Evolutionary conservation across 495 filamentous ascomycete genomes (phyloP), one percentile per base, ranked within the genome.

Genomic region (Aspergillus sclerotioniger): DNA sequence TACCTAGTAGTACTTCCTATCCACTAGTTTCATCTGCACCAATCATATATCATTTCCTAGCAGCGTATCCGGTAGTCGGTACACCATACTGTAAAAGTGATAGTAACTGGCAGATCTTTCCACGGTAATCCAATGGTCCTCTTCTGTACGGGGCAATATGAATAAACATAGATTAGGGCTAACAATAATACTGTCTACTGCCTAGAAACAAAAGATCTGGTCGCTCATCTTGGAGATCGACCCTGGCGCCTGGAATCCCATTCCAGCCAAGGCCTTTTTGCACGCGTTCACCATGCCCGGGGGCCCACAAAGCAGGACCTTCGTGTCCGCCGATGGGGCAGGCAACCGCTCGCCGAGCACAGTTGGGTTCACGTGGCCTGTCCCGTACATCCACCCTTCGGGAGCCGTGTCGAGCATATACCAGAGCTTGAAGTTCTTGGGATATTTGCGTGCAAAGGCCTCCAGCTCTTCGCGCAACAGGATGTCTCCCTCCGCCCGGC

Each of bases 401-500:
- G 43, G 57, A 17, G 77, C 59, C 1, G 68, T 54, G 21, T 69
- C 69, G 10, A 83, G 48, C 21, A 81, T 62, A 55, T 82, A 80
- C 46, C 68, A 57, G 6, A 81, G 61, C 58, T 65, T 65, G 49
- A 84, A 69, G 41, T 77, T 77, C 0, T 71, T 49, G 0, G 71
- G 71, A 33, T 66, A 73, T 15, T 59, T 51, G 39, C 54, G 19
- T 0, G 71, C 76, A 65, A 80, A 80, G 3, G 56, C 57, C 71
- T 83, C 79, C 10, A 83, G 72, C 54, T 83, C 75, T 8, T 67
- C 58, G 4, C 78, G 67, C 28, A 68, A 56, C 39, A 77, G 60
- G 25, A 77, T 77, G 51, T 78, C 76, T 6, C 62, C 61, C 51
- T 76, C 72, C 2, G 60, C 62, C 50, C 70, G 69, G 59, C 75